These are phyloP conservation scores for Stachybotrys elegans DNA, from an alignment of 2,329 filamentous ascomycete species.

Conservation along the genomic window DNA sequence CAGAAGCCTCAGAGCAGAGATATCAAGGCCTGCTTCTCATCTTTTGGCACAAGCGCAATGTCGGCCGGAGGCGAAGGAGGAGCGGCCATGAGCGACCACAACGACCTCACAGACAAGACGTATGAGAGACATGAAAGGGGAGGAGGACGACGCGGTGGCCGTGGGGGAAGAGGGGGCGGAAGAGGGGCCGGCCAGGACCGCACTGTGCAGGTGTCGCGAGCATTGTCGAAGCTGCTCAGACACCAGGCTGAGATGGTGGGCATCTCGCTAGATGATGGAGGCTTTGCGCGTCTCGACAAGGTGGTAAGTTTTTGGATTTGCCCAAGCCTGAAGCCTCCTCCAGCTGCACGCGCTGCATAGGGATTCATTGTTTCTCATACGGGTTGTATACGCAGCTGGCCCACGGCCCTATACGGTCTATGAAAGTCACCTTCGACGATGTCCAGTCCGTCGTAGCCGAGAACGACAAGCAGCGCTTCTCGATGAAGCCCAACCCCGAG, in stretches of 20 bases:
- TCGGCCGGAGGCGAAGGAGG: too few relatives aligned
- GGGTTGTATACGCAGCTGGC: conserved; percentile 33
- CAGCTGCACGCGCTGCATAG: too few relatives aligned
- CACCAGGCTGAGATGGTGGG: conserved; percentile 55
- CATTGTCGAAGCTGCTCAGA: conserved; percentile 48
- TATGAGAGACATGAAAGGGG: conserved; percentile 11
- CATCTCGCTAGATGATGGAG: conserved; percentile 52
- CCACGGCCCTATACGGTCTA: conserved; percentile 56
- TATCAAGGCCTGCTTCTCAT: too few relatives aligned
- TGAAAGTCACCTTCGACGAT: conserved; percentile 72
- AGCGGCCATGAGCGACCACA: conserved; percentile 9
- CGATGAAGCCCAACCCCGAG: conserved; percentile 55
- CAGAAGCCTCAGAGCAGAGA: too few relatives aligned
- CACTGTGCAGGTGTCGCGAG: conserved; percentile 47
- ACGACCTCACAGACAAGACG: conserved; percentile 17
- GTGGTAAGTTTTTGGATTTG: conserved; percentile 44
- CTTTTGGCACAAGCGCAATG: too few relatives aligned
- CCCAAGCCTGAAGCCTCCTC: conserved; percentile 1
- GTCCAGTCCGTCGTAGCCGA: conserved; percentile 62
- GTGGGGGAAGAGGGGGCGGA: conserved; percentile 23
- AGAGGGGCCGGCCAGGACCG: conserved; percentile 29
- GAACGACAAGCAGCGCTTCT: conserved; percentile 90
- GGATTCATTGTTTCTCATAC: conserved; percentile 1
- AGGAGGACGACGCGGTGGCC: conserved; percentile 20
- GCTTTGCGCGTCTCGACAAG: conserved; percentile 51